Evolutionary conservation across 495 filamentous ascomycete genomes (phyloP).

Genomic region (Talaromyces thailandensis): DNA sequence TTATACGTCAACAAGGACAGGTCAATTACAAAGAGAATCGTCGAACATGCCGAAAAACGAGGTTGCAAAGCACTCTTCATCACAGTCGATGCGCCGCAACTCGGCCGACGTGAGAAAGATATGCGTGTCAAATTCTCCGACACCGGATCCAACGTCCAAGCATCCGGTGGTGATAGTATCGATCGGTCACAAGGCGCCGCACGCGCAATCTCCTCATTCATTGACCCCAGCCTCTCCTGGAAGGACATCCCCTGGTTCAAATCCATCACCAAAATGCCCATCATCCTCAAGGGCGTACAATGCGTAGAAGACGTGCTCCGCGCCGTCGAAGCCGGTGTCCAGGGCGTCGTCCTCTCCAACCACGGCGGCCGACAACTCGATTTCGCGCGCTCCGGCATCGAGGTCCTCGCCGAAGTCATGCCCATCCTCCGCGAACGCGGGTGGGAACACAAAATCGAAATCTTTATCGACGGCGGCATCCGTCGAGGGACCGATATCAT

Average conservation of each 20-base stretch:
- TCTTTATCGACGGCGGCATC: constrained; percentile 87
- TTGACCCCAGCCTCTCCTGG: constrained; percentile 87
- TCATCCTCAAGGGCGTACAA: constrained; percentile 94
- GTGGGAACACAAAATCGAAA: constrained; percentile 75
- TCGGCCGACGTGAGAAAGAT: constrained; percentile 88
- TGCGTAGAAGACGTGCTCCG: constrained; percentile 87
- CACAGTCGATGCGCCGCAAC: constrained; percentile 94
- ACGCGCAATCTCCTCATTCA: constrained; percentile 87
- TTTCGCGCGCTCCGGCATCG: constrained; percentile 81
- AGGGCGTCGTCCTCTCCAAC: constrained; percentile 93
- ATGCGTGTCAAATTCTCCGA: constrained; percentile 94
- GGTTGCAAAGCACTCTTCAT: constrained; percentile 97
- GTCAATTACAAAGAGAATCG: constrained; percentile 79
- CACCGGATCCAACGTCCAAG: constrained; percentile 74
- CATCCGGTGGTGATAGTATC: constrained; percentile 47
- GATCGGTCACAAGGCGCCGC: constrained; percentile 89
- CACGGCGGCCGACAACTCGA: constrained; percentile 98
- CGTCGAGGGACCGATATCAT: constrained; percentile 89
- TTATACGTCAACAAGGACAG: constrained; percentile 98
- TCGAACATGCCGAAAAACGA: constrained; percentile 81
- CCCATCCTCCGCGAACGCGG: constrained; percentile 77
- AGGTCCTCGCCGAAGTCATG: constrained; percentile 94
- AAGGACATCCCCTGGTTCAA: constrained; percentile 93
- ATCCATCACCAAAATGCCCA: constrained; percentile 90
- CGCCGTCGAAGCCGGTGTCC: constrained; percentile 73